These are phyloP conservation scores for Zygotorulaspora danielsina DNA, from an alignment of 805 yeast genomes.

Conservation along the genomic window DNA sequence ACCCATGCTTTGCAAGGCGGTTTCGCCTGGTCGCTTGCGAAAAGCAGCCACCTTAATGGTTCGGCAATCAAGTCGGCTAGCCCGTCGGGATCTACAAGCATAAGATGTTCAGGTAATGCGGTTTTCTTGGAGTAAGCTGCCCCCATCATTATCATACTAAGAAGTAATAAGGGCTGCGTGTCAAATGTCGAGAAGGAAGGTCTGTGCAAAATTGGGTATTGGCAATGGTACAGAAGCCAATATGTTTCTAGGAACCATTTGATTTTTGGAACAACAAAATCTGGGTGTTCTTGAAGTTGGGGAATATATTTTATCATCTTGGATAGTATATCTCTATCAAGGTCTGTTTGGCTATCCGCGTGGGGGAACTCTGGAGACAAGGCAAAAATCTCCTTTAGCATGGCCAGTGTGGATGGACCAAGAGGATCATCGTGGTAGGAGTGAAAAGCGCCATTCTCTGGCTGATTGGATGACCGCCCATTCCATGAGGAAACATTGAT, in stretches of 20 bases:
- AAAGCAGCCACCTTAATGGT: slow-evolving; percentile 11
- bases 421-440: slow-evolving; percentile 7
- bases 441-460: slow-evolving; percentile 12
- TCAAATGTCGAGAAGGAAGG: slow-evolving; percentile 11
- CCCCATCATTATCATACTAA: slow-evolving; percentile 12
- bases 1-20: slow-evolving; percentile 28
- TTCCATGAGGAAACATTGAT: neutral
- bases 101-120: slow-evolving; percentile 1
- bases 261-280: slow-evolving; percentile 4
- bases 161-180: slow-evolving; percentile 6
- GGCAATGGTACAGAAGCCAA: slow-evolving; percentile 11
- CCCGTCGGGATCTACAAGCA: slow-evolving; percentile 8
- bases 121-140: slow-evolving; percentile 10
- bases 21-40: slow-evolving; percentile 12
- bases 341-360: slow-evolving; percentile 8
- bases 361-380: slow-evolving; percentile 10
- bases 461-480: slow-evolving; percentile 8
- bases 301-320: slow-evolving; percentile 8
- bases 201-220: slow-evolving; percentile 10
- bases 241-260: slow-evolving; percentile 11
- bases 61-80: slow-evolving; percentile 9
- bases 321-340: slow-evolving; percentile 7
- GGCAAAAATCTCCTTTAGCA: slow-evolving; percentile 11
- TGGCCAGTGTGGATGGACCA: slow-evolving; percentile 7
- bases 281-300: slow-evolving; percentile 4